A percentile compares a stretch with the other conserved stretches of the same genome.
Evolutionary conservation across 306 rosid species (phyloP).

Genomic region (Parietaria judaica): DNA sequence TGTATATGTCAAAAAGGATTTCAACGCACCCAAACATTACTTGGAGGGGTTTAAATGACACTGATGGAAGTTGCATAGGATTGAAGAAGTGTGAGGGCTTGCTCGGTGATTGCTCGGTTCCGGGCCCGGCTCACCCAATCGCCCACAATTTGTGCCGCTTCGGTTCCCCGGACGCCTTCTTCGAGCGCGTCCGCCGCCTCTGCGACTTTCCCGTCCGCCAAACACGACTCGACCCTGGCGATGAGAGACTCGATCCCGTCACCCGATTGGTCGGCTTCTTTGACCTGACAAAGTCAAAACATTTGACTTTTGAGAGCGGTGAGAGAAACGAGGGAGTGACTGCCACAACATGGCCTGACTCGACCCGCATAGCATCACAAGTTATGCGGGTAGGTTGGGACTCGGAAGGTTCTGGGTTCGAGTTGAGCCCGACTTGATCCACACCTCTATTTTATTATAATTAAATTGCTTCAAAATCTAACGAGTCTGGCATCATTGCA

Average conservation of each 20-base stretch:
- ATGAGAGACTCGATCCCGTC: constrained; percentile 84
- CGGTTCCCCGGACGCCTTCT: constrained; percentile 70
- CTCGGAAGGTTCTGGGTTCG: too few relatives aligned
- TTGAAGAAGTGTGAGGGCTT: constrained; percentile 72
- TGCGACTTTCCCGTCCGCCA: constrained; percentile 76
- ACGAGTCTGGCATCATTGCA: too few relatives aligned
- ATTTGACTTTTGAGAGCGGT: constrained; percentile 6
- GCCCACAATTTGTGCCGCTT: constrained; percentile 59
- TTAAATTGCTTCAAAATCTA: too few relatives aligned
- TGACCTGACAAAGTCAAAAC: constrained; percentile 39
- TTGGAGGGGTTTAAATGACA: constrained; percentile 29
- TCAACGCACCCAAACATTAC: background rate
- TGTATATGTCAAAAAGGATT: constrained; percentile 17
- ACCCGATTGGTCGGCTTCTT: constrained; percentile 66
- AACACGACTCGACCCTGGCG: constrained; percentile 59
- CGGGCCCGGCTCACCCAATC: constrained; percentile 73
- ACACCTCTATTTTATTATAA: too few relatives aligned
- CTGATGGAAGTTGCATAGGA: constrained; percentile 76
- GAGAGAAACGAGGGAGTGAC: constrained; percentile 8
- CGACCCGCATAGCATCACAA: too few relatives aligned
- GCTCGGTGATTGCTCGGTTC: constrained; percentile 94
- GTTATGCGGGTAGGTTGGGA: too few relatives aligned
- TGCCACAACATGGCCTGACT: constrained; percentile 8
- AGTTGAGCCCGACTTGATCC: too few relatives aligned
- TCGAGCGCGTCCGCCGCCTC: constrained; percentile 87